Base-by-base conservation (phyloP, 2,329 filamentous ascomycete species). In the Colletotrichum nymphaeae region DNA sequence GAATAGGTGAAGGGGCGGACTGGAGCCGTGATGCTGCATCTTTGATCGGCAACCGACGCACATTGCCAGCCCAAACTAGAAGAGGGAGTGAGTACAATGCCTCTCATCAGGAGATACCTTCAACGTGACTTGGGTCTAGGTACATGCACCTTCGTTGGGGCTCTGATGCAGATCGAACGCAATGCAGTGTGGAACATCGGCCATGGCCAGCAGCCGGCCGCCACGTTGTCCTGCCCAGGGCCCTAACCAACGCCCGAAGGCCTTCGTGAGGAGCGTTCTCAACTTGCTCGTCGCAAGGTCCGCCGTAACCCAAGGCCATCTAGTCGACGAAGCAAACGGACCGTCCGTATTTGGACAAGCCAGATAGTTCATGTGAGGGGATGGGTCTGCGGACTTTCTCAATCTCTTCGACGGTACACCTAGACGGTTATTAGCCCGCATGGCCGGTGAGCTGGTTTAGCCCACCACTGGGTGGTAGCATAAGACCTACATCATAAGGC, bases 301-400 rank as follows among this genome's bases (percentile, higher is more conserved):
- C 57, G 56, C 63, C 58, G 42, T 57, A 52, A 60, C 65, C 72
- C 46, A 67, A 59, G 58, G 32, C 63, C 22, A 28, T 19, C 28
- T 35, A 53, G 71, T 70, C 30, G 66, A 69, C 32, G 32, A 73
- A 52, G 22, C 19, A 53, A 52, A 59, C 24, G 68, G 42, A 30
- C 63, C 24, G 19, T 35, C 63, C 42, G 46, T 24, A 37, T 63
- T 28, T 9, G 67, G 71, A 53, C 55, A 72, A 63, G 71, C 58
- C 58, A 35, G 55, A n/a, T 37, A 35, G 57, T 76, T 73, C 75
- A 74, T 76, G 69, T 76, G 76, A 76, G 75, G 75, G 69, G 69
- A 67, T 67, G 69, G 67, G 37, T 59, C 76, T 77, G 79, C 75
- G 77, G 72, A 76, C 74, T 75, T 77, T 73, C 75, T 52, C 62